phyloP scores from a whole-genome alignment of 495 filamentous ascomycete species.

The Tuber borchii region DNA sequence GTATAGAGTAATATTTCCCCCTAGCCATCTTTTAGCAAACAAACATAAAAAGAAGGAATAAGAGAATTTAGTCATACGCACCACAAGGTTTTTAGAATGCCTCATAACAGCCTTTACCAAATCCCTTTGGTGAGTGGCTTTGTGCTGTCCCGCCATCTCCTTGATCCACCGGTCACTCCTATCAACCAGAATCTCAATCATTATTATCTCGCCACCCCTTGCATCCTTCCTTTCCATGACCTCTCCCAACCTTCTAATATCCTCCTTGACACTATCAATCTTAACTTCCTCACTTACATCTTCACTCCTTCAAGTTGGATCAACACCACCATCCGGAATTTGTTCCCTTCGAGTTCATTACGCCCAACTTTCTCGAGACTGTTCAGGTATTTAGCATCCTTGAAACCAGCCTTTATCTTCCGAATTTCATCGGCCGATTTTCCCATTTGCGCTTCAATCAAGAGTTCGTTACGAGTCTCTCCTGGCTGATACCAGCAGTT shows the following conservation, averaged over 20 bases:
- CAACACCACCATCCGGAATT: slow-evolving; percentile 85
- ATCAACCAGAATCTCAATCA: slow-evolving; percentile 77
- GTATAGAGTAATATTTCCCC: slow-evolving; percentile 93
- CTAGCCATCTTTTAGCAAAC: slow-evolving; percentile 47
- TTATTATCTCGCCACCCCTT: slow-evolving; percentile 80
- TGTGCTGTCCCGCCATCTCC: slow-evolving; percentile 69
- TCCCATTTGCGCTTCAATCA: slow-evolving; percentile 90
- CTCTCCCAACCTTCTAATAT: slow-evolving; percentile 60
- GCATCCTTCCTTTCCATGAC: slow-evolving; percentile 60
- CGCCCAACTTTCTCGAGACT: slow-evolving; percentile 72
- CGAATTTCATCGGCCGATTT: slow-evolving; percentile 76
- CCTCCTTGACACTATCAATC: slow-evolving; percentile 56
- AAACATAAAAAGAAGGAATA: slow-evolving; percentile 1
- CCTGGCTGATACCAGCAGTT: slow-evolving; percentile 97
- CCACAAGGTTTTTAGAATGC: slow-evolving; percentile 84
- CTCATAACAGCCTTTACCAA: slow-evolving; percentile 80
- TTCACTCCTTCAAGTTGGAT: slow-evolving; percentile 63
- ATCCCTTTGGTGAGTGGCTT: slow-evolving; percentile 62
- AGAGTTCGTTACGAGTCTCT: slow-evolving; percentile 71
- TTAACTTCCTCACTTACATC: slow-evolving; percentile 60
- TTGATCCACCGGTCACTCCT: slow-evolving; percentile 73
- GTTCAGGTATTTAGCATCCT: slow-evolving; percentile 85
- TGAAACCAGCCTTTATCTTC: slow-evolving; percentile 88
- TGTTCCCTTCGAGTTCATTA: slow-evolving; percentile 75
- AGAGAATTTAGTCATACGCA: slow-evolving; percentile 49